Evolutionary conservation across 345 rosid genomes (phyloP).

Genomic region (Gossypium bickii): DNA sequence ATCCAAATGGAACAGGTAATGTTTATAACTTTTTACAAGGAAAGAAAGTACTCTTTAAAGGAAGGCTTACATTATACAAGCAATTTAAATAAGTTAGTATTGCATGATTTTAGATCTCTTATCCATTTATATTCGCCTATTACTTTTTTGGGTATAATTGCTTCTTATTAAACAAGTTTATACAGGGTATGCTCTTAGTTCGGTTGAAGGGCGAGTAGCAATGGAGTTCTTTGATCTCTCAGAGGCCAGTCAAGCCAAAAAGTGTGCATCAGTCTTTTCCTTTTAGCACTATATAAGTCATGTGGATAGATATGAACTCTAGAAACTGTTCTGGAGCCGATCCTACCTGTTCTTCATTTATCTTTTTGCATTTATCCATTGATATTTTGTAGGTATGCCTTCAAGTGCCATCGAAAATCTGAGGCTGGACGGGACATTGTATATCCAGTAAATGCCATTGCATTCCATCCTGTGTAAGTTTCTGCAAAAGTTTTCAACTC

Average conservation of each 20-base stretch:
- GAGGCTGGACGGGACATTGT: constrained; percentile 97
- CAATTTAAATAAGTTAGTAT: not conserved
- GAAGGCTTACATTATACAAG: not conserved
- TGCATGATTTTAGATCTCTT: not conserved
- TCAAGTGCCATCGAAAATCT: constrained; percentile 96
- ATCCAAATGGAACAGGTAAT: constrained; percentile 93
- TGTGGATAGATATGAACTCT: not conserved
- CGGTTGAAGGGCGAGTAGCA: constrained; percentile 94
- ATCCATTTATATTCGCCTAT: not conserved
- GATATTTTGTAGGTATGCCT: constrained; percentile 72
- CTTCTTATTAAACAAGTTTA: constrained; percentile 15
- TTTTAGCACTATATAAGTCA: not conserved
- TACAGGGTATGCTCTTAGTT: constrained; percentile 98
- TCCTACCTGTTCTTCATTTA: constrained; percentile 6
- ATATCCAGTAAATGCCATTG: constrained; percentile 93
- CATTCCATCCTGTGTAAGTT: constrained; percentile 97
- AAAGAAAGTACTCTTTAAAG: not conserved
- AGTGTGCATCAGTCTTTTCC: constrained; percentile 36
- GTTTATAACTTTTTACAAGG: not conserved
- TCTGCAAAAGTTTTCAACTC: not conserved
- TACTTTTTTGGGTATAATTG: not conserved
- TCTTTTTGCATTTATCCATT: not conserved
- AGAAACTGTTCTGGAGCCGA: not conserved
- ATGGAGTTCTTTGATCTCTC: constrained; percentile 96
- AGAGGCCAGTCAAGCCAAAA: constrained; percentile 92